Conservation (phyloP, 73 alveolate species). For the Paramecium caudatum region DNA sequence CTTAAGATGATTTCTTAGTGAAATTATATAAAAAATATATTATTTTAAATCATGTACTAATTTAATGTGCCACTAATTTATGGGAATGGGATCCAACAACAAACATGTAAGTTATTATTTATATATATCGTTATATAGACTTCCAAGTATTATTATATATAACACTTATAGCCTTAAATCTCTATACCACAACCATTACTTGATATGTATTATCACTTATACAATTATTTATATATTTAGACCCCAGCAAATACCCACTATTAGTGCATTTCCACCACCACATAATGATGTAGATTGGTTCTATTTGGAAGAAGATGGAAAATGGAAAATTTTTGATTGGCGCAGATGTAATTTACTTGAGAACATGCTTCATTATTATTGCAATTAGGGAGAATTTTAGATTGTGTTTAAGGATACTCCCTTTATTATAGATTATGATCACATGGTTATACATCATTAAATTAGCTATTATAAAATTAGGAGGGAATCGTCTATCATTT, state of each 20-base stretch:
- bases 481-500: slow-evolving; percentile 17
- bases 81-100: too few species aligned
- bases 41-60: too few species aligned
- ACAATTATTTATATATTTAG: slow-evolving; percentile 45
- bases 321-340: slow-evolving; percentile 68
- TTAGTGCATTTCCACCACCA: slow-evolving; percentile 63
- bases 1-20: too few species aligned
- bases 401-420: background rate
- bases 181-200: slow-evolving; percentile 3
- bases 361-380: slow-evolving; percentile 61
- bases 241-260: slow-evolving; percentile 62
- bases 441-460: slow-evolving; percentile 36
- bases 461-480: slow-evolving; percentile 19
- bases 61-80: slow-evolving; percentile 40
- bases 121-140: slow-evolving; percentile 29
- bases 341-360: slow-evolving; percentile 65
- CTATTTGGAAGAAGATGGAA: slow-evolving; percentile 28
- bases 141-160: slow-evolving; percentile 39
- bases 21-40: too few species aligned
- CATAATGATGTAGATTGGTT: slow-evolving; percentile 61
- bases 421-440: slow-evolving; percentile 54
- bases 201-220: slow-evolving; percentile 36
- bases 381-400: slow-evolving; percentile 33
- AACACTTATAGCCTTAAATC: slow-evolving; percentile 34
- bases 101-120: slow-evolving; percentile 14